Evolutionary conservation across 2,329 filamentous ascomycete genomes (phyloP), one percentile per base, ranked within the genome.

Genomic region (Penicillium aurantiogriseum): DNA sequence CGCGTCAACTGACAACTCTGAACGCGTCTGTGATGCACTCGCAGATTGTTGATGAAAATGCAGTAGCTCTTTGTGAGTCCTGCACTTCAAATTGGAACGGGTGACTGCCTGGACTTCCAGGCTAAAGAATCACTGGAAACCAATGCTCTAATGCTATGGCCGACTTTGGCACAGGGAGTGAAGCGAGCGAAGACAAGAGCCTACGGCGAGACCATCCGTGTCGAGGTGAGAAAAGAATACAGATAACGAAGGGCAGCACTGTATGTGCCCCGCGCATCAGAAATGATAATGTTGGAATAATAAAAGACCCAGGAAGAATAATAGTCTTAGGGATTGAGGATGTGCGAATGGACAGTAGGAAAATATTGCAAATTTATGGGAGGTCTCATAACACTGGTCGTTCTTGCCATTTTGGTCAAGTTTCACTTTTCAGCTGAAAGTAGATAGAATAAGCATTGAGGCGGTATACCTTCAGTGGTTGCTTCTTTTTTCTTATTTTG

Each of bases 261-360:
- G 4, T 17, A 48, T 15, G 11, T 4, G 23, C n/a, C 13, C 23
- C 31, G 19, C n/a, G 13, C 43, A 39, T 50, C 31, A 29, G 25
- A 44, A 42, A 54, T 33, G 25, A 40, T 57, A 19, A 43, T 21
- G 13, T 42, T 29, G 47, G 21, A 53, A 54, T 43, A 33, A 57
- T 52, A 55, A 50, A 36, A 11, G 29, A 35, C 19, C 3, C 27
- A 55, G 15, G 29, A 23, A 23, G 27, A n/a, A 38, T 3, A 38
- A 52, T 15, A 25, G 47, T 27, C 25, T 54, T 56, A 58, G 58
- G 48, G 55, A 51, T 56, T 35, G 46, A 51, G 29, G 21, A 21
- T 35, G 38, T 15, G n/a, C 9, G 23, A 43, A 51, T 50, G 29
- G 27, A 51, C 9, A 48, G n/a, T 33, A 3, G n/a, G 27, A 56